These are phyloP conservation scores for Solidago caesia DNA, from an alignment of 129 eudicot species.

Conservation along the genomic window DNA sequence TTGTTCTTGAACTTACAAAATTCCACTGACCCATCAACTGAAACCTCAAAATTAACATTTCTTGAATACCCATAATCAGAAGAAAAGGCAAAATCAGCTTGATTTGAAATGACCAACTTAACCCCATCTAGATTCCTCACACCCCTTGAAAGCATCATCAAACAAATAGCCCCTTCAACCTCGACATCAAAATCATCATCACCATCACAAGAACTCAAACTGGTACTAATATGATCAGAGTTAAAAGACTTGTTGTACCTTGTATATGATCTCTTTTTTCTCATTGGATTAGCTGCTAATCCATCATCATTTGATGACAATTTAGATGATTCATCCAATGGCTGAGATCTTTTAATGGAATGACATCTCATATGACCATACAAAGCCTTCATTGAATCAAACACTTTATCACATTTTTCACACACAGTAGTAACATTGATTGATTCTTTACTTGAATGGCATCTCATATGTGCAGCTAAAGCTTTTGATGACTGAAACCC, in stretches of 20 bases:
- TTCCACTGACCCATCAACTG: slow-evolving; percentile 34
- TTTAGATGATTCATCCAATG: slow-evolving; percentile 21
- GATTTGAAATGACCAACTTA: slow-evolving; percentile 21
- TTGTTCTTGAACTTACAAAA: slow-evolving; percentile 27
- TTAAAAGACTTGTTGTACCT: slow-evolving; percentile 47
- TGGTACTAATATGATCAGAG: slow-evolving; percentile 20
- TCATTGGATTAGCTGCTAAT: slow-evolving; percentile 31
- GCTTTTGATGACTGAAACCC: slow-evolving; percentile 51
- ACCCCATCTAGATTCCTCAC: slow-evolving; percentile 39
- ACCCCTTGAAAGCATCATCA: slow-evolving; percentile 77
- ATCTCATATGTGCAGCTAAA: slow-evolving; percentile 56
- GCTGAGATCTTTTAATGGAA: slow-evolving; percentile 41
- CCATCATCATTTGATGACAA: slow-evolving; percentile 31
- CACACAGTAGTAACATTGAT: slow-evolving; percentile 30
- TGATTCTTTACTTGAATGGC: slow-evolving; percentile 41
- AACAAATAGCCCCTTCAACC: slow-evolving; percentile 47
- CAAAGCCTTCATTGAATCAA: slow-evolving; percentile 67
- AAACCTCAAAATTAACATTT: slow-evolving; percentile 36
- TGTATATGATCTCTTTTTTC: slow-evolving; percentile 59
- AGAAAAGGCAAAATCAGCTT: slow-evolving; percentile 33
- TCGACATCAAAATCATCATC: slow-evolving; percentile 43
- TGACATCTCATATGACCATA: slow-evolving; percentile 89
- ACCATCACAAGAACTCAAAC: slow-evolving; percentile 25
- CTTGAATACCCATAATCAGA: slow-evolving; percentile 24
- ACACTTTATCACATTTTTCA: slow-evolving; percentile 62